These are phyloP conservation scores for Chalaropsis ovoidea DNA, from an alignment of 2,329 filamentous ascomycete species.

Conservation along the genomic window DNA sequence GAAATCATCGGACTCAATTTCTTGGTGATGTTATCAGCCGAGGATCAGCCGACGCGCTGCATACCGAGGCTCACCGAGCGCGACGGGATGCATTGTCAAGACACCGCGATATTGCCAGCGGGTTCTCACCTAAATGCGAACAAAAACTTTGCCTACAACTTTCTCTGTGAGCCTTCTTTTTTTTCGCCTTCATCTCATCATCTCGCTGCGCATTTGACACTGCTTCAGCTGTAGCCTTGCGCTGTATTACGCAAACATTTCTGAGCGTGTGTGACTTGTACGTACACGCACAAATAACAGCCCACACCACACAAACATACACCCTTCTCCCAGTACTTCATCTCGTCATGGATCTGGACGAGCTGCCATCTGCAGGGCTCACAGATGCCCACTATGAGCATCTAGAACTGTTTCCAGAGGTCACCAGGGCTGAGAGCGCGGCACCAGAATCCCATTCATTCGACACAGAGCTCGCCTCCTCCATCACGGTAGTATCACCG, in stretches of 20 bases:
- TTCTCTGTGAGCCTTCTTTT: background rate
- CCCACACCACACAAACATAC: background rate
- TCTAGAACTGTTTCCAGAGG: conserved; percentile 22
- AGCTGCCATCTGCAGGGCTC: conserved; percentile 21
- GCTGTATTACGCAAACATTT: background rate
- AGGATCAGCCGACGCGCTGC: background rate
- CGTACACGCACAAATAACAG: background rate
- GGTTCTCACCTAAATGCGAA: background rate
- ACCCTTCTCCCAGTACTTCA: no score
- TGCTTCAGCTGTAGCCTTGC: background rate
- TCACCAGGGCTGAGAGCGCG: conserved; percentile 14
- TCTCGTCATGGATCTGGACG: conserved; percentile 23
- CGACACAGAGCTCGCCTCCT: conserved; percentile 18
- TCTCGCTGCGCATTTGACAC: background rate
- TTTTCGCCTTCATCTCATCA: background rate
- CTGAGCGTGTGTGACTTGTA: background rate
- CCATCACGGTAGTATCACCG: conserved; percentile 15
- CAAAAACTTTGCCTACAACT: background rate
- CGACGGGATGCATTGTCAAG: background rate
- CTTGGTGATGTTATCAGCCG: conserved; percentile 8
- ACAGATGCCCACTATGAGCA: conserved; percentile 20
- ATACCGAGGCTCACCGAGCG: conserved; percentile 23
- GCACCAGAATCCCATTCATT: conserved; percentile 7
- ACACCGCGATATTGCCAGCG: background rate
- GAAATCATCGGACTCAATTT: conserved; percentile 7